Evolutionary conservation across 2,329 filamentous ascomycete species (phyloP).

Genomic region (Pseudogymnoascus sp.): DNA sequence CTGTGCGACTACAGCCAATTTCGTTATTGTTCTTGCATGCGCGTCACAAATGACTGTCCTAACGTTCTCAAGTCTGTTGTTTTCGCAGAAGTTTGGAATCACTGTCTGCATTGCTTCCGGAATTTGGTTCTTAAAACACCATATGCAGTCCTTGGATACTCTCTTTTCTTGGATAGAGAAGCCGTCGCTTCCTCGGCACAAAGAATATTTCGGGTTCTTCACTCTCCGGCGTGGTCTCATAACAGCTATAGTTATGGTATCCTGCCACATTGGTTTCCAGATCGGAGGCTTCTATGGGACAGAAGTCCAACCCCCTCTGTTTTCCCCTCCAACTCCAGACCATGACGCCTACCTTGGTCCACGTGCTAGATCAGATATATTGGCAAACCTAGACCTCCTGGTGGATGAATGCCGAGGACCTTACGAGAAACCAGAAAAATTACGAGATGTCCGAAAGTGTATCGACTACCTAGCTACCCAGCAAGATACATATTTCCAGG

Average conservation of each 20-base stretch:
- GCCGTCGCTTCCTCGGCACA: background rate
- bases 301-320: background rate
- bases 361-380: background rate
- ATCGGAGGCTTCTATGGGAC: background rate
- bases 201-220: background rate
- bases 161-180: conserved; percentile 1
- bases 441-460: background rate
- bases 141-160: background rate
- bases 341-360: background rate
- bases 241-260: background rate
- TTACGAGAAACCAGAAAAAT: background rate
- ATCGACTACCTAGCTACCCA: conserved; percentile 3
- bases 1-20: background rate
- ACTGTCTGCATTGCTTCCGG: background rate
- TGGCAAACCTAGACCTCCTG: background rate
- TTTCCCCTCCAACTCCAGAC: background rate
- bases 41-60: background rate
- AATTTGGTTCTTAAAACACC: background rate
- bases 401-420: background rate
- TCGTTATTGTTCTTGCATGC: background rate
- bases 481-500: background rate
- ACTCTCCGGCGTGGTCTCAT: background rate
- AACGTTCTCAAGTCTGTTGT: background rate
- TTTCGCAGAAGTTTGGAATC: background rate
- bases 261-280: background rate